Evolutionary conservation across 352 stramenopile species (phyloP).

Genomic region (Plasmopara viticola): DNA sequence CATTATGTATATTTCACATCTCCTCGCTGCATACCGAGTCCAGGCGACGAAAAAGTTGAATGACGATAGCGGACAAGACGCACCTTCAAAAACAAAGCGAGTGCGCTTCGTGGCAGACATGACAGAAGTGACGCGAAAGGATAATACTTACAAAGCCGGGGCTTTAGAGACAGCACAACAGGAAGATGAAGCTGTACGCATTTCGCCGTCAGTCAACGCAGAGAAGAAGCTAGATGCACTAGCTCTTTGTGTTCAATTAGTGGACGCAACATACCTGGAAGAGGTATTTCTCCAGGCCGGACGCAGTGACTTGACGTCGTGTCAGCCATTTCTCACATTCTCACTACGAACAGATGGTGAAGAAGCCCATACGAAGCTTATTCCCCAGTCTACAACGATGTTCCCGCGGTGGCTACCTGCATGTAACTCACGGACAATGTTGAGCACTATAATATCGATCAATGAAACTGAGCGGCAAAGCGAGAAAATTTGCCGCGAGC

Average conservation of each 20-base stretch:
- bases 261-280: constrained; percentile 47
- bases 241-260: constrained; percentile 38
- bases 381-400: constrained; percentile 37
- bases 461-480: constrained; percentile 8
- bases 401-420: constrained; percentile 61
- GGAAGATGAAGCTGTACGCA: constrained; percentile 1
- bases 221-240: constrained; percentile 25
- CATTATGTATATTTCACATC: constrained; percentile 57
- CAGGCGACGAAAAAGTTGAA: constrained; percentile 12
- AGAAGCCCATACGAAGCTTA: constrained; percentile 34
- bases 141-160: background rate
- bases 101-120: constrained; percentile 51
- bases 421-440: constrained; percentile 21
- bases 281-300: constrained; percentile 44
- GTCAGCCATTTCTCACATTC: constrained; percentile 46
- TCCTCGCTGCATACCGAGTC: constrained; percentile 26
- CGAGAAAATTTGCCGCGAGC: constrained; percentile 5
- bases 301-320: constrained; percentile 37
- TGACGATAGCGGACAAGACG: constrained; percentile 13
- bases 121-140: constrained; percentile 13
- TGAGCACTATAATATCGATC: constrained; percentile 32
- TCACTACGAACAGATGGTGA: constrained; percentile 25
- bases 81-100: constrained; percentile 44
- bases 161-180: constrained; percentile 1
- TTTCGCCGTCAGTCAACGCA: constrained; percentile 4